Conservation (phyloP, 169 alveolate genomes). For the Plasmodium inui region DNA sequence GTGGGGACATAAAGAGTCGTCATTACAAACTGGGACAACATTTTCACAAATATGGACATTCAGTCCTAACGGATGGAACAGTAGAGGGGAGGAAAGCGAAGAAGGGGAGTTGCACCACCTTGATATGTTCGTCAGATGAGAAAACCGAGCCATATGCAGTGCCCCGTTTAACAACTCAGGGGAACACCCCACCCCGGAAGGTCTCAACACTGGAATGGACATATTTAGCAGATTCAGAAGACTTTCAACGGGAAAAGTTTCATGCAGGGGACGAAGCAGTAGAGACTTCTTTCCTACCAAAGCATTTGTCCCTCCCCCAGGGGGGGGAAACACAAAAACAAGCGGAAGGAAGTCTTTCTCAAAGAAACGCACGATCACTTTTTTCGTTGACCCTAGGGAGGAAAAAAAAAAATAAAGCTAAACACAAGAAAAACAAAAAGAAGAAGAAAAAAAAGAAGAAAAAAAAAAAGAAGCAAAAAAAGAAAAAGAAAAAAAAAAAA, state of each 20-base stretch:
- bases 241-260: background rate
- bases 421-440: background rate
- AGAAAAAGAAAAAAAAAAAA: background rate
- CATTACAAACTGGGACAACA: background rate
- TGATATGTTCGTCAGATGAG: background rate
- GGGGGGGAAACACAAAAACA: background rate
- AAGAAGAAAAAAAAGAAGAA: background rate
- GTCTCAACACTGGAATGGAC: background rate
- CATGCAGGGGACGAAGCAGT: background rate
- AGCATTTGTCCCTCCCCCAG: background rate
- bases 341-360: background rate
- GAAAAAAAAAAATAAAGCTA: background rate
- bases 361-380: background rate
- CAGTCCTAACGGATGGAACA: background rate
- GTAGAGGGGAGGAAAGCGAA: background rate
- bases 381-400: conserved; percentile 6
- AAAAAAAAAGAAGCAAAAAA: background rate
- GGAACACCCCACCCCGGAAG: background rate
- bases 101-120: background rate
- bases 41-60: background rate
- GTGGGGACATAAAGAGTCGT: background rate
- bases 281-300: background rate
- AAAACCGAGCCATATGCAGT: background rate
- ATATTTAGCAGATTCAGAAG: background rate
- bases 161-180: background rate